Evolutionary conservation across 768 basidiomycete species (phyloP).

Genomic region (Rubroboletus pulcherrimus): DNA sequence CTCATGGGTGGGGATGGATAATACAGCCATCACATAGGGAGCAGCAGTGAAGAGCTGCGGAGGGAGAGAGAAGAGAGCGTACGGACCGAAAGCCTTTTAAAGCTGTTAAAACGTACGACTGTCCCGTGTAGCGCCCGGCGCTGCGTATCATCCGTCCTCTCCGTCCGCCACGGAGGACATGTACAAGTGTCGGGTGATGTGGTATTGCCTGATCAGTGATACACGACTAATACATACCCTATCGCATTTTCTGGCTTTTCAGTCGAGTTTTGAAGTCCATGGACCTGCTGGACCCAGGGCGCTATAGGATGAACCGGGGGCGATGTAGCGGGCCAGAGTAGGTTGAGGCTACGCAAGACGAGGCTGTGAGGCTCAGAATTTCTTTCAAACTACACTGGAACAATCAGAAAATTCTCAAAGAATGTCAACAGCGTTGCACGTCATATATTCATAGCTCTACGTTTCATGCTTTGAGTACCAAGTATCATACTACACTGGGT

Average conservation of each 20-base stretch:
- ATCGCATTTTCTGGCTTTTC: not conserved
- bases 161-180: not conserved
- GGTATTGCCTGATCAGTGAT: not conserved
- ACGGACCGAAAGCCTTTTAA: not conserved
- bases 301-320: not conserved
- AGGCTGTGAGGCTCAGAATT: not conserved
- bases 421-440: not conserved
- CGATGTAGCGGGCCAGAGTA: not conserved
- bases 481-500: not conserved
- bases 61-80: not conserved
- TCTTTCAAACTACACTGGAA: not conserved
- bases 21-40: not conserved
- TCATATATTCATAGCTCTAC: not conserved
- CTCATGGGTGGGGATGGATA: not conserved
- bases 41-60: not conserved
- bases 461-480: not conserved
- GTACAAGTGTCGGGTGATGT: not conserved
- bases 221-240: too few relatives aligned
- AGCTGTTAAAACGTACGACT: too few relatives aligned
- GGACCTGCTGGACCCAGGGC: not conserved
- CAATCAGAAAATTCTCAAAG: not conserved
- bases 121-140: not conserved
- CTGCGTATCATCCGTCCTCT: not conserved
- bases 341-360: not conserved
- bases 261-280: not conserved